Evolutionary conservation across 768 basidiomycete species (phyloP).

Genomic region (Boletus fagicola): DNA sequence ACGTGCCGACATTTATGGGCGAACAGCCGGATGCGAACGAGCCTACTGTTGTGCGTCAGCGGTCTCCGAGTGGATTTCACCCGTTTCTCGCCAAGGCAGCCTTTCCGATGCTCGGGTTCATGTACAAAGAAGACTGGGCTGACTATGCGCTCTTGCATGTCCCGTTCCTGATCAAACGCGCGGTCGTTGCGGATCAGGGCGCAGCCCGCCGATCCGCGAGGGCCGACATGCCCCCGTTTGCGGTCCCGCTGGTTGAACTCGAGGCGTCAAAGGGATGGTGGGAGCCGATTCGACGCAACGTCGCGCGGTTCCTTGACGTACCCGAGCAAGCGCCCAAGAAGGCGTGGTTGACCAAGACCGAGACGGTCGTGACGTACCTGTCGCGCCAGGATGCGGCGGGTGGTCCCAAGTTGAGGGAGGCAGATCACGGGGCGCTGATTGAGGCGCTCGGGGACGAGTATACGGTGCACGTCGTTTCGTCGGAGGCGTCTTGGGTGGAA

Average conservation of each 20-base stretch:
- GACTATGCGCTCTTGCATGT: conserved; percentile 67
- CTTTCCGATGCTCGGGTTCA: conserved; percentile 65
- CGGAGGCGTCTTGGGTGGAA: conserved; percentile 54
- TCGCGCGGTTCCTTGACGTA: conserved; percentile 44
- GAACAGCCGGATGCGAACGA: conserved; percentile 30
- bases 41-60: conserved; percentile 36
- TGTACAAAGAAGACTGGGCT: conserved; percentile 74
- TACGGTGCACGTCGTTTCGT: conserved; percentile 55
- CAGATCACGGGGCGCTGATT: conserved; percentile 63
- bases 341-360: conserved; percentile 24
- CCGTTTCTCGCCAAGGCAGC: conserved; percentile 68
- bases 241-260: conserved; percentile 44
- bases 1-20: conserved; percentile 59
- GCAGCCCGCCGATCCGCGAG: conserved; percentile 50
- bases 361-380: conserved; percentile 64
- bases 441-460: conserved; percentile 50
- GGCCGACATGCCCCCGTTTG: conserved; percentile 28
- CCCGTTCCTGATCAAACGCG: conserved; percentile 72
- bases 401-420: conserved; percentile 49
- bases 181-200: conserved; percentile 75
- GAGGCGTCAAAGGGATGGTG: conserved; percentile 60
- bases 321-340: conserved; percentile 20
- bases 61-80: conserved; percentile 65
- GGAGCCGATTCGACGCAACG: conserved; percentile 50
- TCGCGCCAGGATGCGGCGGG: conserved; percentile 53